Percentiles rank a stretch among this genome's conserved stretches.
These are phyloP conservation scores for Saccharomycopsis synnaedendra DNA, from an alignment of 805 yeast genomes.

Conservation along the genomic window DNA sequence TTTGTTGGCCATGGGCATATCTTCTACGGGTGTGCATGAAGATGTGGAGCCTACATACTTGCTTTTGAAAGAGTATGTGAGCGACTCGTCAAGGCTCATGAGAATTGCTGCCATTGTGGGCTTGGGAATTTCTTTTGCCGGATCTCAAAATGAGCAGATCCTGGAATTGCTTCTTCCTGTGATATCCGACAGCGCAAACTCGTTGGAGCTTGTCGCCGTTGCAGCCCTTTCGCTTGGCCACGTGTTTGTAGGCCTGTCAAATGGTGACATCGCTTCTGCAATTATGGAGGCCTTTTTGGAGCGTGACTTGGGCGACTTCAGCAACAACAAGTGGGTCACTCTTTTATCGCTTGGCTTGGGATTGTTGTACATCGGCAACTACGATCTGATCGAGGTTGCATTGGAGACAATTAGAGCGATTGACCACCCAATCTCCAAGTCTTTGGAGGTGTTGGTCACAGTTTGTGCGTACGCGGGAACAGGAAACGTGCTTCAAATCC, in stretches of 20 bases:
- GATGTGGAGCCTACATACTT: slow-evolving; percentile 91
- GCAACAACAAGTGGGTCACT: slow-evolving; percentile 71
- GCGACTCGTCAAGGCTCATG: slow-evolving; percentile 48
- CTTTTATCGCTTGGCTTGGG: slow-evolving; percentile 91
- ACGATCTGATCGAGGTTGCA: slow-evolving; percentile 89
- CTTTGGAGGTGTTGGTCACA: slow-evolving; percentile 79
- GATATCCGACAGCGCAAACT: slow-evolving; percentile 61
- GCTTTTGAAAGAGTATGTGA: slow-evolving; percentile 71
- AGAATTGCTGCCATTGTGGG: slow-evolving; percentile 83
- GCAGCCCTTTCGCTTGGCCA: slow-evolving; percentile 92
- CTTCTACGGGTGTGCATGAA: slow-evolving; percentile 87
- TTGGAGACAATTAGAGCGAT: slow-evolving; percentile 89
- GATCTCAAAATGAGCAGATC: slow-evolving; percentile 80
- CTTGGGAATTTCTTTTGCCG: slow-evolving; percentile 89
- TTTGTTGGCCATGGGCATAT: slow-evolving; percentile 85
- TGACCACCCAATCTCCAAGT: slow-evolving; percentile 86
- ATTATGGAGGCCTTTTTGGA: slow-evolving; percentile 85
- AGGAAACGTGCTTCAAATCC: slow-evolving; percentile 92
- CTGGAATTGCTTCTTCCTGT: slow-evolving; percentile 68
- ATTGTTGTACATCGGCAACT: slow-evolving; percentile 82
- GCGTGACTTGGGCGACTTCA: slow-evolving; percentile 62
- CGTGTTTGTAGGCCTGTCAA: slow-evolving; percentile 89
- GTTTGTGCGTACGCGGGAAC: slow-evolving; percentile 96
- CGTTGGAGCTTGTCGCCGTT: slow-evolving; percentile 71
- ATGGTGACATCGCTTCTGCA: slow-evolving; percentile 89